phyloP scores from a whole-genome alignment of 768 basidiomycete genomes.

The Auricularia sp. region DNA sequence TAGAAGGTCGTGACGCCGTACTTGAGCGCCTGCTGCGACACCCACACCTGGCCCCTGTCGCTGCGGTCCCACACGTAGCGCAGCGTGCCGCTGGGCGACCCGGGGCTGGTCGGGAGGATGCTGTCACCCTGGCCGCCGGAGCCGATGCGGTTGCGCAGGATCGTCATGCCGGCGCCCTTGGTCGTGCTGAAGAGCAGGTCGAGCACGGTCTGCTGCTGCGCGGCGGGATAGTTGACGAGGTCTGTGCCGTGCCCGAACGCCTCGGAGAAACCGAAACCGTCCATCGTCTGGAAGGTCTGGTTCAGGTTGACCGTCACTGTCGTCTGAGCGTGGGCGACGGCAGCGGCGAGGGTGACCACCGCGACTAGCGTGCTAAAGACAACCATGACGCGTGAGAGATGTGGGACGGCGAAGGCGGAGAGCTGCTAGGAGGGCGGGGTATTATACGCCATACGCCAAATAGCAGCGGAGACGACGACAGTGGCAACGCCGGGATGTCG shows the following conservation, averaged over 20 bases:
- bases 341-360: background rate
- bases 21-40: slow-evolving; percentile 3
- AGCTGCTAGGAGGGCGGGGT: too few species aligned
- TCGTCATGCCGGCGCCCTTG: slow-evolving; percentile 3
- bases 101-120: slow-evolving; percentile 2
- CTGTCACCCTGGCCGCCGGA: background rate
- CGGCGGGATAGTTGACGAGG: background rate
- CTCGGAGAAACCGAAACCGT: slow-evolving; percentile 5
- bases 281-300: slow-evolving; percentile 3
- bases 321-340: background rate
- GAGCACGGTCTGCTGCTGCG: slow-evolving; percentile 3
- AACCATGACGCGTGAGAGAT: background rate
- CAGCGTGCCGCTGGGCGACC: background rate
- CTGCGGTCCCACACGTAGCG: slow-evolving; percentile 5
- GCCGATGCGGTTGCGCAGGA: slow-evolving; percentile 7
- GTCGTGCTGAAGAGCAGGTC: slow-evolving; percentile 7
- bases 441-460: too few species aligned
- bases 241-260: slow-evolving; percentile 6
- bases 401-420: too few species aligned
- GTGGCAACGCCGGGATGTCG: too few species aligned
- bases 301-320: slow-evolving; percentile 3
- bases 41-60: slow-evolving; percentile 6
- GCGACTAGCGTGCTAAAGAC: background rate
- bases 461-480: too few species aligned
- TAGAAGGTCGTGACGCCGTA: slow-evolving; percentile 6